Evolutionary conservation across 345 rosid genomes (phyloP).

Genomic region (Eutrema heterophyllum): DNA sequence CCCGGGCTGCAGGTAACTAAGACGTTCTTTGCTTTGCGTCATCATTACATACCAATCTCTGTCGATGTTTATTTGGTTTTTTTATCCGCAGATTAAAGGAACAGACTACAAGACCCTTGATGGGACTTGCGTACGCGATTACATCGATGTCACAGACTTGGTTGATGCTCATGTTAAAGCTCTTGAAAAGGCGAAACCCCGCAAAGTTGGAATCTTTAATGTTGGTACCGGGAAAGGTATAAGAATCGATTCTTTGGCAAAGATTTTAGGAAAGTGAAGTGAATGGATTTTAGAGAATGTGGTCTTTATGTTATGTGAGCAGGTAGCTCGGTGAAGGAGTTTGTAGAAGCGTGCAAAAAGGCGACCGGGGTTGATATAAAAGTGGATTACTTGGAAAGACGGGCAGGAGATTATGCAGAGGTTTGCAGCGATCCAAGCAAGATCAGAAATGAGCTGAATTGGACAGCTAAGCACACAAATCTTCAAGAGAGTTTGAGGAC

Average conservation of each 20-base stretch:
- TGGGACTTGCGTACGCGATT: slow-evolving; percentile 54
- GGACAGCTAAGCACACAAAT: slow-evolving; percentile 45
- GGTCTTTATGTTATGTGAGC: slow-evolving; percentile 2
- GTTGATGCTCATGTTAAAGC: slow-evolving; percentile 67
- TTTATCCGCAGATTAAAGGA: slow-evolving; percentile 46
- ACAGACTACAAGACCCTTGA: slow-evolving; percentile 54
- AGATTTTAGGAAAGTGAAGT: not conserved
- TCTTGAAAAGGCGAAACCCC: slow-evolving; percentile 43
- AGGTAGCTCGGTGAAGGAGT: slow-evolving; percentile 64
- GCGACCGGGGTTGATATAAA: slow-evolving; percentile 49
- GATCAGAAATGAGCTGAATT: slow-evolving; percentile 44
- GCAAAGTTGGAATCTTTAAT: slow-evolving; percentile 52
- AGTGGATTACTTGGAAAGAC: slow-evolving; percentile 40
- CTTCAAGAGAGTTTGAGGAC: slow-evolving; percentile 41
- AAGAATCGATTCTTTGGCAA: not conserved
- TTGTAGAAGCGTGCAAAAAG: slow-evolving; percentile 55
- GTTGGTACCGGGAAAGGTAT: slow-evolving; percentile 63
- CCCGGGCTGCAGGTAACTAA: slow-evolving; percentile 44
- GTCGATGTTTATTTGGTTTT: not conserved
- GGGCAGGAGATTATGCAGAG: slow-evolving; percentile 59
- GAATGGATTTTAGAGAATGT: not conserved
- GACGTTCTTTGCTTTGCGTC: not conserved
- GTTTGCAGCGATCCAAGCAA: slow-evolving; percentile 53
- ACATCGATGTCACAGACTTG: slow-evolving; percentile 56
- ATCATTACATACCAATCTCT: not conserved